Conservation (phyloP, 23 red algal species). For the Gracilaria gracilis region DNA sequence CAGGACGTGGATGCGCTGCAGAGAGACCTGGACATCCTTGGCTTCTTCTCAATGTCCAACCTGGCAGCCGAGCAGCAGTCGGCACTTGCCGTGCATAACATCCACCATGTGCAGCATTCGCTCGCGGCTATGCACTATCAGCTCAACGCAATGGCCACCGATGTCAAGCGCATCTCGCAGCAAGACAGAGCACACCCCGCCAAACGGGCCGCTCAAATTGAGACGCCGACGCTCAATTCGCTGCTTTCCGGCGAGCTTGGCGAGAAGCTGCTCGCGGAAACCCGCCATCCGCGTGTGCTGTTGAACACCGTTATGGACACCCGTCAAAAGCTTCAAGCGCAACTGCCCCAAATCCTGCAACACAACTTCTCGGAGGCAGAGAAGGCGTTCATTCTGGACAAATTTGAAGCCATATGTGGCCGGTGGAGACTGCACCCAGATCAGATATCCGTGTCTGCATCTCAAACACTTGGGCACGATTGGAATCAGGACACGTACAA, state of each 20-base stretch:
- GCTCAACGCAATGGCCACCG: background rate
- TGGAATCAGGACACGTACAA: background rate
- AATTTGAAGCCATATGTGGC: background rate
- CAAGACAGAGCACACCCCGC: background rate
- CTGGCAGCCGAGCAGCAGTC: background rate
- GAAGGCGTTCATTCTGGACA: background rate
- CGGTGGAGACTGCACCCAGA: background rate
- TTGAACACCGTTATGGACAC: background rate
- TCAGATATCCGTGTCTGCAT: background rate
- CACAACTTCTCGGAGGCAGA: background rate
- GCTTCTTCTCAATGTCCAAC: slow-evolving; percentile 45
- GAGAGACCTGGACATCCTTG: slow-evolving; percentile 30
- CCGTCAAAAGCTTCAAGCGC: background rate
- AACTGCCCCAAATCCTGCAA: background rate
- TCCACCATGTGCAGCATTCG: slow-evolving; percentile 28
- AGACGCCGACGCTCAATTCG: background rate
- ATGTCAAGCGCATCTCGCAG: background rate
- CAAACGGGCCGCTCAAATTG: background rate
- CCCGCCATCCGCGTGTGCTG: background rate
- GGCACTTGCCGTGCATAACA: background rate
- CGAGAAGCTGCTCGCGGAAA: background rate
- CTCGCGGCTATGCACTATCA: slow-evolving; percentile 17
- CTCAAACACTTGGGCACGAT: background rate
- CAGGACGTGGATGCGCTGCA: slow-evolving; percentile 9
- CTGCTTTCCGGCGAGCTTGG: background rate